A percentile compares a stretch with the other conserved stretches of the same genome.
Conservation (phyloP, 208 protist species). For the Vickermania ingenoplastis region DNA sequence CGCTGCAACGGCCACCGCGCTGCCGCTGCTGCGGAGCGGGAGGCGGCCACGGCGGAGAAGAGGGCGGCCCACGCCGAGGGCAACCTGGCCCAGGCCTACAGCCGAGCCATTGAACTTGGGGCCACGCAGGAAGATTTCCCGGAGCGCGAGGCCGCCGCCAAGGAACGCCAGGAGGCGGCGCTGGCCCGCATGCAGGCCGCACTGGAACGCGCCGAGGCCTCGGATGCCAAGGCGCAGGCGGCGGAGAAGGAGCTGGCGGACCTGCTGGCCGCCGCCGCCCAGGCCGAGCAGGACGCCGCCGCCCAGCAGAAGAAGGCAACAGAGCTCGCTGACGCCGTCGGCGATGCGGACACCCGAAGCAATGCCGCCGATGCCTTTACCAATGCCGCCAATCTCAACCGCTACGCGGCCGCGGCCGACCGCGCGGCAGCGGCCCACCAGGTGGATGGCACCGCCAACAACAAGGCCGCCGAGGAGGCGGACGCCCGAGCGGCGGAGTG, state of each 20-base stretch:
- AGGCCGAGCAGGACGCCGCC: conserved; percentile 2
- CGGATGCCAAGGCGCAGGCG: not conserved
- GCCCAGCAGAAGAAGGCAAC: conserved; percentile 12
- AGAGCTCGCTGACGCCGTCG: conserved; percentile 7
- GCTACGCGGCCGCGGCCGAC: not conserved
- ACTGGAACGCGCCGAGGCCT: not conserved
- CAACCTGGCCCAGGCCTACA: conserved; percentile 7
- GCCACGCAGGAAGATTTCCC: conserved; percentile 13
- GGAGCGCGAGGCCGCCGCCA: conserved; percentile 6
- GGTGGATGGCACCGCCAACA: not conserved
- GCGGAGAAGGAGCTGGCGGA: conserved; percentile 4
- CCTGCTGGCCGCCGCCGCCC: conserved; percentile 13
- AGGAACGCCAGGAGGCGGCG: conserved; percentile 4
- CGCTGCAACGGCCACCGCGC: not conserved
- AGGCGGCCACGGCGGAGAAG: not conserved
- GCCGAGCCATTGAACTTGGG: conserved; percentile 13
- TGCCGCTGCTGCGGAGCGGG: not conserved
- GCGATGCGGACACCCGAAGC: conserved; percentile 2
- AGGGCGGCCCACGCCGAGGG: not conserved
- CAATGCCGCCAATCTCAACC: not conserved
- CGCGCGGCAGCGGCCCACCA: not conserved
- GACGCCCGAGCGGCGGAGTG: not conserved
- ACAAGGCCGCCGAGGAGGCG: not conserved
- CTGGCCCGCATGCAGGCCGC: not conserved
- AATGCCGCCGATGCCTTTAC: not conserved